Percentiles rank a stretch among this genome's conserved stretches.
phyloP scores from a whole-genome alignment of 2,329 filamentous ascomycete species.

The Proliferodiscus dingleyae region DNA sequence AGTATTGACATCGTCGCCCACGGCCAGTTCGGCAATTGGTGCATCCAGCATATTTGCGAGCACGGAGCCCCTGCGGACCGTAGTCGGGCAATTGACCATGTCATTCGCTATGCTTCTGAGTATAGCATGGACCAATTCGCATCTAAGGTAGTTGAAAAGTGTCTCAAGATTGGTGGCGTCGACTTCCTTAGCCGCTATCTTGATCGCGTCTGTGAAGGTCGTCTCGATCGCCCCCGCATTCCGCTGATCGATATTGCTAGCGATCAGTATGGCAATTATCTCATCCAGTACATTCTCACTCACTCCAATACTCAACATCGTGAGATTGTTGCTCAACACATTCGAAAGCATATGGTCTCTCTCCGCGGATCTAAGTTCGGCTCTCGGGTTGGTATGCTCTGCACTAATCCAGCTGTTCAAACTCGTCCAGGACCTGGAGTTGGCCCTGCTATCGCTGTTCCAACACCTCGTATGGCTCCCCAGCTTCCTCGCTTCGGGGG shows the following conservation, averaged over 20 bases:
- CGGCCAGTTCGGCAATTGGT: conserved; percentile 99
- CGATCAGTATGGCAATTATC: conserved; percentile 97
- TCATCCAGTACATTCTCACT: conserved; percentile 94
- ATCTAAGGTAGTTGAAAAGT: conserved; percentile 98
- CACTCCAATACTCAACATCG: conserved; percentile 83
- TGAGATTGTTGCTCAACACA: conserved; percentile 88
- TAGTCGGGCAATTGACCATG: conserved; percentile 89
- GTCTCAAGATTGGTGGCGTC: conserved; percentile 86
- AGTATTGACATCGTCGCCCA: conserved; percentile 97
- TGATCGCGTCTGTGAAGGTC: conserved; percentile 87
- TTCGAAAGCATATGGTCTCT: conserved; percentile 99
- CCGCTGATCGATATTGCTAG: conserved; percentile 97
- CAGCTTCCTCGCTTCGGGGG: conserved; percentile 52
- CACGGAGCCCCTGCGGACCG: conserved; percentile 89
- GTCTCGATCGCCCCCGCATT: conserved; percentile 86
- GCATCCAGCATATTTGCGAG: conserved; percentile 98
- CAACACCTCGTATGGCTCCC: conserved; percentile 46
- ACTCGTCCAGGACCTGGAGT: conserved; percentile 84
- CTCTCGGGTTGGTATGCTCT: conserved; percentile 97
- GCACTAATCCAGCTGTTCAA: conserved; percentile 86
- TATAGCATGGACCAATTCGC: conserved; percentile 99
- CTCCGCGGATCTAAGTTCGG: conserved; percentile 97
- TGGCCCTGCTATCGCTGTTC: conserved; percentile 55
- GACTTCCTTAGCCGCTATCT: conserved; percentile 93
- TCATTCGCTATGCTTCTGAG: conserved; percentile 86